These are phyloP conservation scores for Aspergillus sp. DNA, from an alignment of 2,329 filamentous ascomycete species.

Conservation along the genomic window DNA sequence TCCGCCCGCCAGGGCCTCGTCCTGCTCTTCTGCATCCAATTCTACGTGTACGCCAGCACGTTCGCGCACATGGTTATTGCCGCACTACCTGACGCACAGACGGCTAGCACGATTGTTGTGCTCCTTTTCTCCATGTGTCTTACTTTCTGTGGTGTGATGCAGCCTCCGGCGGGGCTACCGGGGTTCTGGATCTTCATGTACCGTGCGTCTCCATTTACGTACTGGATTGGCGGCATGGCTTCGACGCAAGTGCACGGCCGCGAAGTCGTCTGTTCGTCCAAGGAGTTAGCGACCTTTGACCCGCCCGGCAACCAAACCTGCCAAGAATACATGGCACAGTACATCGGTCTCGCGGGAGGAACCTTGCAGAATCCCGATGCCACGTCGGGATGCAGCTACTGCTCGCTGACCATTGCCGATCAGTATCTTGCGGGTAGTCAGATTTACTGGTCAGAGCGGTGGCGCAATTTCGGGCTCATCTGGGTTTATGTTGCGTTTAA, in stretches of 20 bases:
- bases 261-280: constrained; percentile 65
- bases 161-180: constrained; percentile 67
- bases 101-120: constrained; percentile 74
- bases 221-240: constrained; percentile 65
- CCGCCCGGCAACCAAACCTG: constrained; percentile 65
- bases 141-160: constrained; percentile 72
- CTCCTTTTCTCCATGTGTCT: constrained; percentile 82
- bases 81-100: constrained; percentile 72
- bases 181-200: constrained; percentile 68
- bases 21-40: constrained; percentile 75
- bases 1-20: constrained; percentile 37
- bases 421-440: constrained; percentile 47
- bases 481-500: constrained; percentile 65
- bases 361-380: constrained; percentile 57
- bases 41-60: constrained; percentile 79
- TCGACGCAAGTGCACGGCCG: constrained; percentile 71
- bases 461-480: constrained; percentile 70
- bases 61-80: constrained; percentile 81
- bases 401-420: constrained; percentile 40
- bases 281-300: constrained; percentile 70
- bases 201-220: constrained; percentile 63
- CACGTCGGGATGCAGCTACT: constrained; percentile 58
- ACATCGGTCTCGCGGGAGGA: constrained; percentile 56
- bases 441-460: constrained; percentile 62
- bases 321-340: constrained; percentile 59